Conservation (phyloP, 2,329 filamentous ascomycete genomes). For the Hansfordia pulvinata region DNA sequence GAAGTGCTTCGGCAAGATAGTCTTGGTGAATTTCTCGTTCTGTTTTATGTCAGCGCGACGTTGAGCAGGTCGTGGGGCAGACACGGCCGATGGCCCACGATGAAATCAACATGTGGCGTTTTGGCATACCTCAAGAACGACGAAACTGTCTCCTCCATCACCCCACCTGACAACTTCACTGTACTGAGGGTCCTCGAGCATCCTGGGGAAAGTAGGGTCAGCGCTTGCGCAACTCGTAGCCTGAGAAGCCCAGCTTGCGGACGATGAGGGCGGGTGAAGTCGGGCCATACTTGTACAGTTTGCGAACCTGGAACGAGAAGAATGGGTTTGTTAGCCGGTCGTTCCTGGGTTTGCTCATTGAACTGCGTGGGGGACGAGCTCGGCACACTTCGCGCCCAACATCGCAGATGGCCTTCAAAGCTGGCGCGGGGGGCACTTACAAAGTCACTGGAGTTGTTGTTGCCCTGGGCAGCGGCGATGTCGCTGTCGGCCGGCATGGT, state of each 20-base stretch:
- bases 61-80: slow-evolving; percentile 8
- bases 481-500: slow-evolving; percentile 25
- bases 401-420: slow-evolving; percentile 3
- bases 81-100: slow-evolving; percentile 2
- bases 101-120: slow-evolving; percentile 5
- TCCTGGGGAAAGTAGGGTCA: slow-evolving; percentile 38
- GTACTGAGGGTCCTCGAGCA: slow-evolving; percentile 92
- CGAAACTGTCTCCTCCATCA: slow-evolving; percentile 87
- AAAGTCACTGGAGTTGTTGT: slow-evolving; percentile 89
- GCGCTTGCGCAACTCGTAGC: slow-evolving; percentile 3
- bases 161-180: slow-evolving; percentile 91
- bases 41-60: too few species aligned
- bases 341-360: slow-evolving; percentile 7
- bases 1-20: slow-evolving; percentile 72
- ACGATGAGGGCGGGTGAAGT: slow-evolving; percentile 4
- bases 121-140: slow-evolving; percentile 74
- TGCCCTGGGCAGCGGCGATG: slow-evolving; percentile 24
- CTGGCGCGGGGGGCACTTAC: slow-evolving; percentile 51
- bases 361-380: slow-evolving; percentile 1
- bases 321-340: slow-evolving; percentile 10
- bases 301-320: slow-evolving; percentile 59
- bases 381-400: slow-evolving; percentile 2
- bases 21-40: slow-evolving; percentile 88
- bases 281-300: slow-evolving; percentile 79
- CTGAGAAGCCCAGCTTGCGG: slow-evolving; percentile 3